Base-by-base conservation (phyloP, 331 rosid species). In the Dryas integrifolia region DNA sequence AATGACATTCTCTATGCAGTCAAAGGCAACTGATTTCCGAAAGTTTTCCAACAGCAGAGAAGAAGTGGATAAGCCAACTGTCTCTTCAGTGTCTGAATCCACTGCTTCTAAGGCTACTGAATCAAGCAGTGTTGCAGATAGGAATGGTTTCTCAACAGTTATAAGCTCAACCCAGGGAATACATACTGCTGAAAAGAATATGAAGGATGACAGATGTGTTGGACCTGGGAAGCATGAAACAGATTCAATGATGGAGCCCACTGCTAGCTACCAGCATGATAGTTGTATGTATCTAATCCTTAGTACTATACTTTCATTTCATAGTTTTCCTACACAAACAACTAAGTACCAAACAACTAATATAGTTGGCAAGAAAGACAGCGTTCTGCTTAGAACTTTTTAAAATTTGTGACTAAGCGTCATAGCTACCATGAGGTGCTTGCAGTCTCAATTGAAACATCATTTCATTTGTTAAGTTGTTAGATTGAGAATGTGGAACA, bases 21-120 rank as follows among this genome's bases (percentile, higher is more conserved):
- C 96, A n/a, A 95, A 87, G 87, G 83, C 93, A 57, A 72, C 78
- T 50, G 97, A 95, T 66, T 77, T 74, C 60, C 85, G 82, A 51
- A 91, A 80, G 76, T 80, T 84, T 39, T 71, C 89, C 2, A 79
- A 72, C 81, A 81, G 51, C 72, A 85, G 90, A 82, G 97, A 91
- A 83, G 97, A 95, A 67, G 82, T 77, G 75, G 98, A 86, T 75
- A 91, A 84, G 80, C 80, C 81, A 61, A 72, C 76, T n/a, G 46
- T 82, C 70, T 74, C 96, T 67, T 58, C 72, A 50, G 81, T 70
- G 57, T 80, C 93, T 15, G 98, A 95, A 79, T 77, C 89, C 46
- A 72, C 84, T 73, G 71, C 82, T 82, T 69, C 84, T 15, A 83
- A 75, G 82, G 84, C 82, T 77, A 77, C 84, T 26, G 97, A 88